Conservation (phyloP, 2,329 filamentous ascomycete genomes). For the Metarhizium guizhouense region DNA sequence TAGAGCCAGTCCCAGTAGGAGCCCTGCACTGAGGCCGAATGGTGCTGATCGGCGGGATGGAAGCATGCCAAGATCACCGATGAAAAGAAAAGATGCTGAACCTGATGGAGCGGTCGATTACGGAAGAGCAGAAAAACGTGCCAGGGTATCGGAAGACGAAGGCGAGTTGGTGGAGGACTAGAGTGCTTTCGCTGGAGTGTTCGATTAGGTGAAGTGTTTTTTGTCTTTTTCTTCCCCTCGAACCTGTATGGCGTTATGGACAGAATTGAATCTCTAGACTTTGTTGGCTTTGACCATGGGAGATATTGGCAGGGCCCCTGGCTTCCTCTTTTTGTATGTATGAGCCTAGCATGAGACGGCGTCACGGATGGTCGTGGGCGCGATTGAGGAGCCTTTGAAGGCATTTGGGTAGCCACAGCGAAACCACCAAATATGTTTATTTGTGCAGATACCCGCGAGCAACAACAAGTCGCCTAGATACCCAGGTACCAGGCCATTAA, state of each 20-base stretch:
- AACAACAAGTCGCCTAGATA: background rate
- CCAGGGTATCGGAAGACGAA: slow-evolving; percentile 37
- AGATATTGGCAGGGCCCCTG: background rate
- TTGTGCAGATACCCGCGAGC: background rate
- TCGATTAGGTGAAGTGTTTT: background rate
- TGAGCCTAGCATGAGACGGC: slow-evolving; percentile 2
- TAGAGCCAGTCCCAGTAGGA: slow-evolving; percentile 41
- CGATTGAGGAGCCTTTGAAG: background rate
- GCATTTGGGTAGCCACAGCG: background rate
- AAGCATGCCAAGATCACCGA: slow-evolving; percentile 21
- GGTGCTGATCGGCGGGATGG: slow-evolving; percentile 23
- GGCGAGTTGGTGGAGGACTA: slow-evolving; percentile 35
- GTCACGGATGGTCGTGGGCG: slow-evolving; percentile 2
- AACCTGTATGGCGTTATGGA: background rate
- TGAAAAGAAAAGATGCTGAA: slow-evolving; percentile 34
- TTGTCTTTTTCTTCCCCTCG: background rate
- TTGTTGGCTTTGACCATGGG: background rate
- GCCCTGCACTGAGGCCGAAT: slow-evolving; percentile 32
- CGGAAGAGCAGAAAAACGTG: slow-evolving; percentile 33
- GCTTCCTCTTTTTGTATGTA: background rate
- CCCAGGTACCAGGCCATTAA: background rate
- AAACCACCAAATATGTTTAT: background rate
- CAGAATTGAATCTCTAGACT: background rate
- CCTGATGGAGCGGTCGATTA: slow-evolving; percentile 21
- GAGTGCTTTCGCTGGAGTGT: background rate